Conservation (phyloP, 2,329 filamentous ascomycete species). For the Fusarium devonianum region DNA sequence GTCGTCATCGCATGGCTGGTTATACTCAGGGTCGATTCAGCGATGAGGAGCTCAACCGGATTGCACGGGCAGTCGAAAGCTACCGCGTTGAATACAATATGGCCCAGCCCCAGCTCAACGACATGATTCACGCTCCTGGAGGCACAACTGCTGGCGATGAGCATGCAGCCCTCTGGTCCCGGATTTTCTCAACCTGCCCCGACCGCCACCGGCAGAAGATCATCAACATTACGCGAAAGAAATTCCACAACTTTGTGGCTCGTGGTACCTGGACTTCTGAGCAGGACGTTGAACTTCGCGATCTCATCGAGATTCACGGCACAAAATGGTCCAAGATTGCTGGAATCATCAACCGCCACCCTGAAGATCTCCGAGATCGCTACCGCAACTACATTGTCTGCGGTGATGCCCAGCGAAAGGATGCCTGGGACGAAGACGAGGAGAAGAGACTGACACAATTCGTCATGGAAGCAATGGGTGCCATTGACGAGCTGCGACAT, state of each 20-base stretch:
- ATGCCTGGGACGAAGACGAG: constrained; percentile 68
- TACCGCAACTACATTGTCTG: constrained; percentile 73
- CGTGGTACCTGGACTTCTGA: constrained; percentile 54
- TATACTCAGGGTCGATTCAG: constrained; percentile 53
- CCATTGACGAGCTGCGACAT: constrained; percentile 52
- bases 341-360: constrained; percentile 67
- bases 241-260: constrained; percentile 70
- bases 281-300: constrained; percentile 48
- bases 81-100: constrained; percentile 55
- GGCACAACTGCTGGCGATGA: constrained; percentile 47
- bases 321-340: constrained; percentile 70
- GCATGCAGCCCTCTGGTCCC: constrained; percentile 58
- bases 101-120: constrained; percentile 56
- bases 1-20: constrained; percentile 39
- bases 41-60: constrained; percentile 51
- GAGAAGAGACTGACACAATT: constrained; percentile 60
- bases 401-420: constrained; percentile 58
- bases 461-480: constrained; percentile 60
- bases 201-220: constrained; percentile 61
- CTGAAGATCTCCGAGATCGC: constrained; percentile 72
- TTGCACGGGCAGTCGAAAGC: constrained; percentile 52
- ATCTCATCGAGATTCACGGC: constrained; percentile 47
- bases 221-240: constrained; percentile 64
- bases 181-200: constrained; percentile 57
- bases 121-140: constrained; percentile 49